Base-by-base conservation (phyloP, 192 early-diverging fungal genomes). In the Rhizoclosmatium globosum region DNA sequence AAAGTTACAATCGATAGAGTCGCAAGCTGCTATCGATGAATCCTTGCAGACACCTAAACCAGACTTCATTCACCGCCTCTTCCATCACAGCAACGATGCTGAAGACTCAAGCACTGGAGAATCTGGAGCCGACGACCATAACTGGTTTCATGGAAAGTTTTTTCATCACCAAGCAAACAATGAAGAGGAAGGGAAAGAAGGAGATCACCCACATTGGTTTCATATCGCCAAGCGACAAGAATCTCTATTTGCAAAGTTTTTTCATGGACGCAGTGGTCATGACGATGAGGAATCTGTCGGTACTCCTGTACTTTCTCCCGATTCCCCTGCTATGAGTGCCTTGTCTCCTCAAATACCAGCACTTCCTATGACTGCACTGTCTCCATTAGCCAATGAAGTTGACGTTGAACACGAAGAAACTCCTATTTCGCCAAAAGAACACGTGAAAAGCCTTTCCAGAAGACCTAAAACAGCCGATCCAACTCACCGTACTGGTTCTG, bases 221-320 rank as follows among this genome's bases (percentile, higher is more conserved):
- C 73, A 44, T 17, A 74, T 74, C 21, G 60, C 60, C 15, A 60
- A 47, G 46, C 19, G 73, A 46, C 73, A 74, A 74, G 73, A 74
- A 43, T 58, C 43, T 4, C 44, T 74, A n/a, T 74, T 74, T 9
- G 73, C 73, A 23, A 74, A 74, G 45, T 74, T 58, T 38, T 74
- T 74, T 74, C 73, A 64, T 21, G 19, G 31, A 64, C 62, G 62
- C 11, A 11, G 62, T 21, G 62, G 62, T 17, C 50, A 53, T 17
- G 50, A 53, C 9, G 50, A 53, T 13, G 50, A 53, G 17, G 50
- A 53, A 13, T 53, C 50, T 13, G 31, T 31, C 31, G 31, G 31
- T 31, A 31, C 31, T 31, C 31, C 31, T 31, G 31, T 31, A 31
- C 31, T 31, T 31, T 31, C 31, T 31, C 31, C 31, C 31, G 31